Conservation (phyloP, 768 basidiomycete species). For the Hygrophorus russula region DNA sequence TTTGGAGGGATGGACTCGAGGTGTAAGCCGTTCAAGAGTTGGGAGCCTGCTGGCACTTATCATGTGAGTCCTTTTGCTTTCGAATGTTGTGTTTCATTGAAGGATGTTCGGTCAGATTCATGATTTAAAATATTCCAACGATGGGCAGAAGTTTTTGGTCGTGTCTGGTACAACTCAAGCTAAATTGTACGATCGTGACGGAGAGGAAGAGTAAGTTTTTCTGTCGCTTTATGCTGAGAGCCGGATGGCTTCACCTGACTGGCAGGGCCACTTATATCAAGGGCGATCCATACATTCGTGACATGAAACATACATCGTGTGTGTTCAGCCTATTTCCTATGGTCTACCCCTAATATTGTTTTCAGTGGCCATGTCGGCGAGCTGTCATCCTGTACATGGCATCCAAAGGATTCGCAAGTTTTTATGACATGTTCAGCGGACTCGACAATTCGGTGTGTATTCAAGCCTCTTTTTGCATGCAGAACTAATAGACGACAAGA, state of each 20-base stretch:
- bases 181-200: conserved; percentile 85
- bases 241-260: conserved; percentile 39
- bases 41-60: conserved; percentile 91
- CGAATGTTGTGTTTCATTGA: conserved; percentile 4
- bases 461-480: conserved; percentile 6
- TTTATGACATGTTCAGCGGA: conserved; percentile 96
- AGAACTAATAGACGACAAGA: too few relatives aligned
- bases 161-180: conserved; percentile 84
- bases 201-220: conserved; percentile 75
- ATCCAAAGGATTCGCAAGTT: conserved; percentile 71
- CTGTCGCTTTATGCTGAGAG: conserved; percentile 9
- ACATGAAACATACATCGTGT: conserved; percentile 97
- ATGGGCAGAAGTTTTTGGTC: conserved; percentile 77
- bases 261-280: conserved; percentile 71
- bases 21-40: conserved; percentile 92
- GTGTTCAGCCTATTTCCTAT: conserved; percentile 17
- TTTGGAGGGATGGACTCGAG: conserved; percentile 94
- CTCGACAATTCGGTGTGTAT: conserved; percentile 75
- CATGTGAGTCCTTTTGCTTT: conserved; percentile 39
- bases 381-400: conserved; percentile 83
- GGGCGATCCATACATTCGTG: conserved; percentile 96
- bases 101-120: conserved; percentile 48
- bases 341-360: conserved; percentile 2
- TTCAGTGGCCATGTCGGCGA: conserved; percentile 89
- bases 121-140: conserved; percentile 82